Evolutionary conservation across 257 asterid species (phyloP), one percentile per base, ranked within the genome.

Genomic region (Solanum neorickii): DNA sequence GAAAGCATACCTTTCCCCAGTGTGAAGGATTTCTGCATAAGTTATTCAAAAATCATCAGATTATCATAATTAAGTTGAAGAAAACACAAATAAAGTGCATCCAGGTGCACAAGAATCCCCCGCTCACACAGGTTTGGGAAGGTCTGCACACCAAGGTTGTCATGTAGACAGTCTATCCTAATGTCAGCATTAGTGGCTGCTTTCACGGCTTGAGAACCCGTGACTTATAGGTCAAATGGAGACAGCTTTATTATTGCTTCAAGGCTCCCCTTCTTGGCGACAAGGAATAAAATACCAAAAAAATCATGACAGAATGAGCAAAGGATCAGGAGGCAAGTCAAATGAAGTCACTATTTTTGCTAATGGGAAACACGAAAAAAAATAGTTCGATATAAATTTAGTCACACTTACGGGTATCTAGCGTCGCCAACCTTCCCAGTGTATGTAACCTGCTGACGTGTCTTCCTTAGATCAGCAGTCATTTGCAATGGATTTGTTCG

Each of bases 351-450:
- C 69, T 29, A 52, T 20, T 52, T 80, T 82, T 82, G 46, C 29
- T 31, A 82, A 78, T 9, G 25, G 59, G 20, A 46, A 47, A 62
- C 68, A 82, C 7, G 9, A 10, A 29, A 35, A 47, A 86, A 65
- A 65, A n/a, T 56, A 29, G 88, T 16, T 16, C 16, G 29, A 87
- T 23, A 85, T 27, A 69, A 86, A 69, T 85, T 69, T 68, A n/a
- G 59, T 25, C 88, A 9, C 83, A 92, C 98, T 94, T 92, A 96
- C 98, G 98, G 98, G 90, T 97, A 96, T 96, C 99, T 89, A 47
- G 99, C 99, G 86, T 96, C 99, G 35, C 99, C 98, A 88, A 90
- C 98, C 90, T 93, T 94, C 90, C 99, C 99, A 3, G 96, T 93
- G 91, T 96, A 97, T n/a, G 97, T 83, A 62, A 97, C 98, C 59